phyloP scores from a whole-genome alignment of 2,329 filamentous ascomycete species.

The Periconia sp. region DNA sequence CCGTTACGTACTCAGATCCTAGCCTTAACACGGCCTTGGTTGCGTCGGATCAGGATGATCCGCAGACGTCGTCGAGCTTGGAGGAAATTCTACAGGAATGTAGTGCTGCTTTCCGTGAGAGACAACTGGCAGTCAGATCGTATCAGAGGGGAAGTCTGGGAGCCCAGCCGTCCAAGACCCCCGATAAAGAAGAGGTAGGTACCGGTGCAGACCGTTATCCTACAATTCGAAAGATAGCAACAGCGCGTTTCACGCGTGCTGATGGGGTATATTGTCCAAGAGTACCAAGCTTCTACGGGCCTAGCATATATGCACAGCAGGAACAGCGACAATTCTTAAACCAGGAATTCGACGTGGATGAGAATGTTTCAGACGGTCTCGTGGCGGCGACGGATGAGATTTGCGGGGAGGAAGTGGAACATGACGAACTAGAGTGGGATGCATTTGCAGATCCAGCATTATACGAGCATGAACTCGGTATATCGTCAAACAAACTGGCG shows the following conservation, averaged over 20 bases:
- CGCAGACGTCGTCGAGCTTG: slow-evolving; percentile 29
- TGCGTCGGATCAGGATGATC: slow-evolving; percentile 4
- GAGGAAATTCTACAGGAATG: slow-evolving; percentile 32
- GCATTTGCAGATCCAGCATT: slow-evolving; percentile 1
- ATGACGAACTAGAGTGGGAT: slow-evolving; percentile 12
- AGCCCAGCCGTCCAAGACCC: not conserved
- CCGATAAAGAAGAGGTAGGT: not conserved
- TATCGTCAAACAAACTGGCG: not conserved
- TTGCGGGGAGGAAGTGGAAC: slow-evolving; percentile 10
- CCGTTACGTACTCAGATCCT: not conserved
- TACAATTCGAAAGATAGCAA: slow-evolving; percentile 13
- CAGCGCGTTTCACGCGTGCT: slow-evolving; percentile 20
- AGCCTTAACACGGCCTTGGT: slow-evolving; percentile 1
- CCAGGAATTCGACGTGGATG: not conserved
- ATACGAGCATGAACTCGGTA: not conserved
- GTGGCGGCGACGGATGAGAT: slow-evolving; percentile 9
- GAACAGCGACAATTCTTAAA: slow-evolving; percentile 14
- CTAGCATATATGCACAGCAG: slow-evolving; percentile 36
- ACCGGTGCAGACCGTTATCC: not conserved
- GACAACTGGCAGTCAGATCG: slow-evolving; percentile 4
- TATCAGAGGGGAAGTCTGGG: slow-evolving; percentile 3
- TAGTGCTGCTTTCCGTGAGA: slow-evolving; percentile 24
- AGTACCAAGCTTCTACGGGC: slow-evolving; percentile 19
- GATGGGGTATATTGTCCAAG: slow-evolving; percentile 8
- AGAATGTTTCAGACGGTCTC: too few species aligned